Base-by-base conservation (phyloP, 2,329 filamentous ascomycete species). In the Tympanopsis confertula region DNA sequence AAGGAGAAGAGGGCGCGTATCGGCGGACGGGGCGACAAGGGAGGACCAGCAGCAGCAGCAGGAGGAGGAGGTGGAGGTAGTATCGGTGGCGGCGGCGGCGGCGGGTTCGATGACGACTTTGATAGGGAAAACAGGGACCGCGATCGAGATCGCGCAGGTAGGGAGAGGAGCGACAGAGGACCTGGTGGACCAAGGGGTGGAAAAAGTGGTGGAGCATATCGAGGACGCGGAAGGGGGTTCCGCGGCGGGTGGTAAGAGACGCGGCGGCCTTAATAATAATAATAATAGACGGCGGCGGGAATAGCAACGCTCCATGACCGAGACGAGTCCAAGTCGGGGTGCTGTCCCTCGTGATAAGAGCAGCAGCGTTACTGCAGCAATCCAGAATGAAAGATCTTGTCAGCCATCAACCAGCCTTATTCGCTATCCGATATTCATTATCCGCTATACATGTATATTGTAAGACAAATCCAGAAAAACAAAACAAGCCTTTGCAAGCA, bases 1-100 rank as follows among this genome's bases (percentile, higher is more conserved):
- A 87, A 87, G 59, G 87, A 95, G 55, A 69, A 94, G 59, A 84
- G 86, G 54, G 81, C 22, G 22, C 22, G 22, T 10, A n/a, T 26
- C n/a, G 22, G 7, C 22, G 22, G 22, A 10, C 22, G 22, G 7
- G n/a, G n/a, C n/a, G n/a, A n/a, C n/a, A n/a, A n/a, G n/a, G n/a
- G n/a, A n/a, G n/a, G n/a, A 57, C 59, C 22, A 66, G 65, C 36
- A 65, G 61, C 42, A 61, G 61, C n/a, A 61, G 61, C 15, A 60
- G 63, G 46, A 74, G 47, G 66, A 72, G 39, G 68, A 70, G 19
- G 50, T 61, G 7, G 55, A 59, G 29, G 50, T 20, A 55, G 68
- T 43, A 62, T 62, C 32, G 48, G 57, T 5, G 57, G 59, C 22
- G 66, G 65, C 36, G 65, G 61, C 42, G 61, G 61, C n/a, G 61